These are phyloP conservation scores for Pythium insidiosum DNA, from an alignment of 352 stramenopile species.

Conservation along the genomic window DNA sequence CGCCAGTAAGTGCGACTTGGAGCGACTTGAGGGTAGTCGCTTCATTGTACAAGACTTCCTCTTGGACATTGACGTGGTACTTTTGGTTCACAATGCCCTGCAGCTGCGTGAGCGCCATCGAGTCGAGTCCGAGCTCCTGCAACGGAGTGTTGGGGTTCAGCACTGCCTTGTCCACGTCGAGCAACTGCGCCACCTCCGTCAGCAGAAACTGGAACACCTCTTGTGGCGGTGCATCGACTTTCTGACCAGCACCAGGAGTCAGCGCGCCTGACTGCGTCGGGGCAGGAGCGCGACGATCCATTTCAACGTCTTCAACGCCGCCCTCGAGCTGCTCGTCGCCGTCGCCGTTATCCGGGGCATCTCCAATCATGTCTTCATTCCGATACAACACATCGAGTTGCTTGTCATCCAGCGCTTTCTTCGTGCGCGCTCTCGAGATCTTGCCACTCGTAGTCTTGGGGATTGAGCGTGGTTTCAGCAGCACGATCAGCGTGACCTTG, in stretches of 20 bases:
- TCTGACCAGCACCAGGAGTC: conserved; percentile 12
- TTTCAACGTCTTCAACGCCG: conserved; percentile 16
- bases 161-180: conserved; percentile 39
- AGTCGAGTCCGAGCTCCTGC: conserved; percentile 88
- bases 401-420: conserved; percentile 52
- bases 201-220: conserved; percentile 50
- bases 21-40: conserved; percentile 77
- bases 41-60: conserved; percentile 91
- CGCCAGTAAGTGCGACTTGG: conserved; percentile 56
- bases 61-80: conserved; percentile 87
- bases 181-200: conserved; percentile 44
- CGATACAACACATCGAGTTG: conserved; percentile 60
- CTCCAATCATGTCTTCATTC: conserved; percentile 72
- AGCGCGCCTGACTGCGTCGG: conserved; percentile 13
- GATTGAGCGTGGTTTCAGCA: conserved; percentile 90
- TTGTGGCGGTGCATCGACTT: conserved; percentile 38
- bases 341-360: conserved; percentile 28
- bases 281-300: conserved; percentile 13
- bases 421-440: conserved; percentile 91
- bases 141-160: conserved; percentile 49
- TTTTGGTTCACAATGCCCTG: conserved; percentile 88
- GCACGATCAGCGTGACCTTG: conserved; percentile 82
- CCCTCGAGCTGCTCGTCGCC: conserved; percentile 18
- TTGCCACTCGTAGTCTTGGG: conserved; percentile 99
- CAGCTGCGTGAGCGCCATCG: conserved; percentile 91